A percentile compares a stretch with the other conserved stretches of the same genome.
Conservation (phyloP, 1,139 yeast species). For the Blastobotrys ciferrii region DNA sequence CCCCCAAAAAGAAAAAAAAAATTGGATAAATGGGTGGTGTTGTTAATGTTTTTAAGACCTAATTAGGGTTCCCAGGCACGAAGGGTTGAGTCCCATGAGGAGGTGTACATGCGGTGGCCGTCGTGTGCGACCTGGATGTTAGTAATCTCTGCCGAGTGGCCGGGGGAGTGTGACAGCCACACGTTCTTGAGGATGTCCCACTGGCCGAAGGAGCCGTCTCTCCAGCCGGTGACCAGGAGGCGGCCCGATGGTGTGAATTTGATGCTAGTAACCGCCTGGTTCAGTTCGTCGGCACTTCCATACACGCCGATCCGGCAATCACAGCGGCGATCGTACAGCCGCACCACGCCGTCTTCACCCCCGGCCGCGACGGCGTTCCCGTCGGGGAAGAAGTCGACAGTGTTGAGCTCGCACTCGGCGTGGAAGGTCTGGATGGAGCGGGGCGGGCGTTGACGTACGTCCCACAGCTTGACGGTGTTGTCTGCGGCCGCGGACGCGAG, state of each 20-base stretch:
- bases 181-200: slow-evolving; percentile 77
- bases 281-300: slow-evolving; percentile 37
- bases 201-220: slow-evolving; percentile 69
- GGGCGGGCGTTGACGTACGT: slow-evolving; percentile 78
- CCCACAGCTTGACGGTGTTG: slow-evolving; percentile 95
- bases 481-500: slow-evolving; percentile 89
- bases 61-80: slow-evolving; percentile 25
- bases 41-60: background rate
- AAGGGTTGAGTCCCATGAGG: slow-evolving; percentile 39
- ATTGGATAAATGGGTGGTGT: no score
- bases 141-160: slow-evolving; percentile 60
- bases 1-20: no score
- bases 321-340: slow-evolving; percentile 72
- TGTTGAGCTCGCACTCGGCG: slow-evolving; percentile 66
- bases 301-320: slow-evolving; percentile 67
- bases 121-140: slow-evolving; percentile 69
- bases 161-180: slow-evolving; percentile 59
- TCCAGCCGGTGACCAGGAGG: slow-evolving; percentile 68
- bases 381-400: slow-evolving; percentile 66
- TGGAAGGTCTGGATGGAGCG: slow-evolving; percentile 60
- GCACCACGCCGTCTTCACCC: slow-evolving; percentile 74
- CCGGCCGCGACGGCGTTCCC: slow-evolving; percentile 60
- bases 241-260: slow-evolving; percentile 79
- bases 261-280: slow-evolving; percentile 52
- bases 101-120: slow-evolving; percentile 48